These are phyloP conservation scores for Aspergillus asperescens DNA, from an alignment of 495 filamentous ascomycete genomes.

Conservation along the genomic window DNA sequence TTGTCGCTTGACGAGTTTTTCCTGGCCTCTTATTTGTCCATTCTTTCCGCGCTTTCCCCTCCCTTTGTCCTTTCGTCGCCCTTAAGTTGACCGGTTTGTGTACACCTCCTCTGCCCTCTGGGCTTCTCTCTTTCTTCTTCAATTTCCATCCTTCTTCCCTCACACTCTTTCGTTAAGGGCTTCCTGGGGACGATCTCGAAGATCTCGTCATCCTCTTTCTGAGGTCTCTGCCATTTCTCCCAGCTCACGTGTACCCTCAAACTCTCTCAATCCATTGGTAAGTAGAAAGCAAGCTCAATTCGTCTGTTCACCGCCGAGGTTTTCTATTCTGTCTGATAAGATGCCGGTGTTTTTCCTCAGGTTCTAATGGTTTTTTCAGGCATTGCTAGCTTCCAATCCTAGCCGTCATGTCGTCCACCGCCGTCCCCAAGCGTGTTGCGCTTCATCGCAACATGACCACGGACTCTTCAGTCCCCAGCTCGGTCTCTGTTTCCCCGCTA, in stretches of 20 bases:
- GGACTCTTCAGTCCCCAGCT: conserved; percentile 57
- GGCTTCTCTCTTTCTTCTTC: conserved; percentile 10
- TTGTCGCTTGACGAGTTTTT: conserved; percentile 6
- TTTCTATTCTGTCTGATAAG: background rate
- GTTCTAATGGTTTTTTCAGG: background rate
- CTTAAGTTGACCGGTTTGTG: background rate
- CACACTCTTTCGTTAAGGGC: conserved; percentile 5
- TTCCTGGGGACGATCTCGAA: conserved; percentile 12
- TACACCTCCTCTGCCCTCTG: conserved; percentile 6
- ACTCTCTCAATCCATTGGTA: conserved; percentile 11
- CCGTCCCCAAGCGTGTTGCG: conserved; percentile 49
- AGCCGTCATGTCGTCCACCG: conserved; percentile 54
- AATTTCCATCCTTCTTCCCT: conserved; percentile 11
- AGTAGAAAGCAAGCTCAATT: background rate
- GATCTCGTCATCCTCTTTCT: conserved; percentile 9
- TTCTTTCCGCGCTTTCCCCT: background rate
- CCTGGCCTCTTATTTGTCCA: conserved; percentile 2
- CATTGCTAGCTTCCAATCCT: background rate
- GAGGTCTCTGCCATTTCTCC: too few relatives aligned
- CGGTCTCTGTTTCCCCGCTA: conserved; percentile 58
- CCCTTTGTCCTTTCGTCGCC: conserved; percentile 14
- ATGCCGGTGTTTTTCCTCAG: background rate
- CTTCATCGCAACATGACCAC: conserved; percentile 47
- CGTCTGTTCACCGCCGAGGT: background rate
- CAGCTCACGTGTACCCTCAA: conserved; percentile 9